Conservation (phyloP, 2,329 filamentous ascomycete genomes). For the Exophiala sideris region DNA sequence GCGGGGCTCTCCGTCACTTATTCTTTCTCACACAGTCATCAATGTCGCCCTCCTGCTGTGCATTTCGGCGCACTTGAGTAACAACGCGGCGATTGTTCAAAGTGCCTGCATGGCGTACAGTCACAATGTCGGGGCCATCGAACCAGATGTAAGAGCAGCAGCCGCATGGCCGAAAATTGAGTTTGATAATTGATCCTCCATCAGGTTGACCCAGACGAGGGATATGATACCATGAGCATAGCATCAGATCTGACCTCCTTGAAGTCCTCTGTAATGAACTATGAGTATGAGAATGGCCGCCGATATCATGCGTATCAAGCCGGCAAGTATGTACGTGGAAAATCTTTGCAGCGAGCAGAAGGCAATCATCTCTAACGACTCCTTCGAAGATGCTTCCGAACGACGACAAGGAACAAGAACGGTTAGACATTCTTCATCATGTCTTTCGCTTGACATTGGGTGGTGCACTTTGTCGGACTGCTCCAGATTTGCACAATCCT, state of each 20-base stretch:
- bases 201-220: not conserved
- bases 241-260: conserved; percentile 4
- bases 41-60: too few species aligned
- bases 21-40: too few species aligned
- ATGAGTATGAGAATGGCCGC: conserved; percentile 14
- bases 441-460: conserved; percentile 5
- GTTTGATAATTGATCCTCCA: not conserved
- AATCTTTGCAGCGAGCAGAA: not conserved
- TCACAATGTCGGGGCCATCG: not conserved
- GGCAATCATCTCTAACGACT: not conserved
- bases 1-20: too few species aligned
- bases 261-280: conserved; percentile 1
- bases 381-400: conserved; percentile 5
- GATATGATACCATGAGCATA: not conserved
- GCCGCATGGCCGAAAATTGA: not conserved
- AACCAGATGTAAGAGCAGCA: not conserved
- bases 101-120: not conserved
- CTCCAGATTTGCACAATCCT: conserved; percentile 29
- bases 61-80: not conserved
- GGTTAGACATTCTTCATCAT: conserved; percentile 5
- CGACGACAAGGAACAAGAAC: conserved; percentile 5
- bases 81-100: not conserved
- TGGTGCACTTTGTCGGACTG: conserved; percentile 8
- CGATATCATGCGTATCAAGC: conserved; percentile 13
- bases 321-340: conserved; percentile 7